Percentiles rank a stretch among this genome's conserved stretches.
Conservation (phyloP, 1,284 basidiomycete species). For the Malassezia psittaci region DNA sequence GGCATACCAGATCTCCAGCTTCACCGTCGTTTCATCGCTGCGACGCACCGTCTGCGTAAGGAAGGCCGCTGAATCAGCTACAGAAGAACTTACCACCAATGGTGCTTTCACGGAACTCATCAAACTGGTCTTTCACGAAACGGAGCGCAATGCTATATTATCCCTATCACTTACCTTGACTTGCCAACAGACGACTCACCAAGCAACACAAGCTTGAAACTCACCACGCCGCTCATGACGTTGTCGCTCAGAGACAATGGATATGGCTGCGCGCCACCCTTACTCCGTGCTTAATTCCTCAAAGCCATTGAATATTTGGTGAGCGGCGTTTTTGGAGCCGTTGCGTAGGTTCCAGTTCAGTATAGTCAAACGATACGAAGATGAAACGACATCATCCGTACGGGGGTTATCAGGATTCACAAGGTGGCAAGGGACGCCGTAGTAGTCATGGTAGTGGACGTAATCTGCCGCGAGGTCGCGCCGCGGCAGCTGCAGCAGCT, state of each 20-base stretch:
- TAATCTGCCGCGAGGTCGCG: slow-evolving; percentile 15
- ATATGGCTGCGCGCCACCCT: too few relatives aligned
- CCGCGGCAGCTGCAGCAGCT: slow-evolving; percentile 6
- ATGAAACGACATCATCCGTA: slow-evolving; percentile 84
- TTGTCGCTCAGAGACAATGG: not conserved
- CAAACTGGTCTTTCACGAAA: slow-evolving; percentile 95
- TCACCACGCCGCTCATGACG: slow-evolving; percentile 16
- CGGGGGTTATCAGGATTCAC: slow-evolving; percentile 58
- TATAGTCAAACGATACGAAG: not conserved
- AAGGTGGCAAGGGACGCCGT: slow-evolving; percentile 14
- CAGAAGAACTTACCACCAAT: slow-evolving; percentile 28
- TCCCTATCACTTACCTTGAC: slow-evolving; percentile 54
- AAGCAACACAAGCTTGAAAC: slow-evolving; percentile 71
- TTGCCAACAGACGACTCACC: slow-evolving; percentile 98
- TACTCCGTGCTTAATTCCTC: not conserved
- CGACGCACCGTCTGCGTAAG: slow-evolving; percentile 86
- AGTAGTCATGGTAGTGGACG: slow-evolving; percentile 24
- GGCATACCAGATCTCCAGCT: slow-evolving; percentile 87
- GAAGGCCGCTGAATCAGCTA: slow-evolving; percentile 59
- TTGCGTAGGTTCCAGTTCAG: not conserved
- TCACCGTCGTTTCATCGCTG: slow-evolving; percentile 78
- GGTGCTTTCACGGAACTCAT: slow-evolving; percentile 72
- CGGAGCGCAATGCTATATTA: slow-evolving; percentile 66
- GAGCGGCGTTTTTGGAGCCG: not conserved
- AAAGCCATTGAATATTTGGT: not conserved